Conservation (phyloP, 1,284 basidiomycete species). For the Wallemia mellicola region DNA sequence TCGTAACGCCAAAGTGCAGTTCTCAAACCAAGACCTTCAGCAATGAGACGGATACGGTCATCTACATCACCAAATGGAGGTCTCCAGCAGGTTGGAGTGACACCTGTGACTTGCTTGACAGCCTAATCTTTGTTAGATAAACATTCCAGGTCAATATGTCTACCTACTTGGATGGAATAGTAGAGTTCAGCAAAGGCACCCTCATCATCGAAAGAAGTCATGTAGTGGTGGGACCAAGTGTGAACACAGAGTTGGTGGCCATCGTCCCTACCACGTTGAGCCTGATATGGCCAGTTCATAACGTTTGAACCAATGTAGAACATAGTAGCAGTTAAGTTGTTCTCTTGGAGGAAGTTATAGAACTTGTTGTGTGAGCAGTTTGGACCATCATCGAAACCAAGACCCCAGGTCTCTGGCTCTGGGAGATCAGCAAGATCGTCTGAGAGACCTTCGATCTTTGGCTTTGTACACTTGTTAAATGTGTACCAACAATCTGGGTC, state of each 20-base stretch:
- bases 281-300: constrained; percentile 23
- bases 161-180: constrained; percentile 14
- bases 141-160: background rate
- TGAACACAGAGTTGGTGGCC: constrained; percentile 16
- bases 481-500: constrained; percentile 19
- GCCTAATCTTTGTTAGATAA: constrained; percentile 12
- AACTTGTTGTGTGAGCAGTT: constrained; percentile 22
- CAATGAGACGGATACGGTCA: constrained; percentile 23
- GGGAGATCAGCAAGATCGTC: constrained; percentile 4
- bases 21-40: constrained; percentile 19
- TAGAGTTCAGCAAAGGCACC: constrained; percentile 24
- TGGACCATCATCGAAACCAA: constrained; percentile 22
- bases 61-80: constrained; percentile 19
- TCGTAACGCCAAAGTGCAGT: constrained; percentile 23
- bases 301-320: constrained; percentile 19
- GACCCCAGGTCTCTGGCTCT: constrained; percentile 20
- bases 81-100: constrained; percentile 20
- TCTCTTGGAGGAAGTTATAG: constrained; percentile 20
- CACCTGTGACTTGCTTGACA: constrained; percentile 21
- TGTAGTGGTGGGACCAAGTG: constrained; percentile 19
- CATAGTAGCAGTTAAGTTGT: constrained; percentile 23
- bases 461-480: constrained; percentile 11
- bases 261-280: constrained; percentile 18
- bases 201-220: background rate
- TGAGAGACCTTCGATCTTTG: constrained; percentile 4